Evolutionary conservation across 345 rosid genomes (phyloP), one percentile per base, ranked within the genome.

Genomic region (Pistacia vera): DNA sequence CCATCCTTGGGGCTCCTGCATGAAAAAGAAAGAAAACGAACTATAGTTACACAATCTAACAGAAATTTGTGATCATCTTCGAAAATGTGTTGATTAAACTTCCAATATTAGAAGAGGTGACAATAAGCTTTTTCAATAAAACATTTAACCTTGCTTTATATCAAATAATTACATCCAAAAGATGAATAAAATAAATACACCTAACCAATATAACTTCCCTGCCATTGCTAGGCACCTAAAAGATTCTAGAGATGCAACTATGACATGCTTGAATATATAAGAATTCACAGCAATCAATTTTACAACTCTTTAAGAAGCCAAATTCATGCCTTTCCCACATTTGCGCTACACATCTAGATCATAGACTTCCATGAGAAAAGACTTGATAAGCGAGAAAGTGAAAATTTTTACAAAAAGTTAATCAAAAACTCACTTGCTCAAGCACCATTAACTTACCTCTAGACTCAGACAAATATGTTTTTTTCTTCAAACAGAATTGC

Each of bases 1-100:
- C 89, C 83, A 87, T 88, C 80, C 83, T 88, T 2, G 97, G 93
- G 44, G 88, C 79, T 65, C 87, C 98, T 94, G 81, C 77, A 46
- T 48, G 55, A 56, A 58, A 59, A 66, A 70, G 36, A 35, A 10
- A 58, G 8, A 59, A 8, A 44, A 46, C 8, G 20, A 46, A 54
- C 55, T 55, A 54, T 41, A 22, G 11, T 9, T 48, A 11, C 13
- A 58, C 49, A 49, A 35, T 70, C 59, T 4, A 28, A 63, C 22
- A 9, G 28, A 6, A 71, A 38, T 22, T 22, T 3, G 11, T 55
- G 49, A 28, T 55, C 72, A 44, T 25, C 72, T 35, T 67, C 41
- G 20, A 30, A 66, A n/a, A 30, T 52, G 52, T 13, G 61, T 57
- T 46, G 35, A 22, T 28, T 22, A 7, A 41, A 11, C 2, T 54